Conservation (phyloP, 179 eudicot species). For the Nepenthes alata region DNA sequence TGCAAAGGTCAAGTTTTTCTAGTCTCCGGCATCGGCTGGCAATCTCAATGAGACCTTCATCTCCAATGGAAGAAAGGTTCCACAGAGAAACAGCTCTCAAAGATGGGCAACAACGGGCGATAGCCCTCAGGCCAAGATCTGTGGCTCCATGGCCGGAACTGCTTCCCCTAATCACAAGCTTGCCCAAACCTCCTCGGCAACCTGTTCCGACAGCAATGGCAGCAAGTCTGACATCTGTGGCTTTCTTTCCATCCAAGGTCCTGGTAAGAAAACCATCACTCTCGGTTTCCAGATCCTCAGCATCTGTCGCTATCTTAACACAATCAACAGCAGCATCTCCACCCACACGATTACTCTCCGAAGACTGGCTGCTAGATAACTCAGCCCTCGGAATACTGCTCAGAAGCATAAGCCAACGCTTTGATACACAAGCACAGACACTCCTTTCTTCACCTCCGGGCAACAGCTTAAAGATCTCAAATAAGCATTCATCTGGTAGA, state of each 20-base stretch:
- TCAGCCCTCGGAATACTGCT: slow-evolving; percentile 46
- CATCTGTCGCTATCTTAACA: not conserved
- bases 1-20: slow-evolving; percentile 64
- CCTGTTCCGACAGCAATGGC: slow-evolving; percentile 71
- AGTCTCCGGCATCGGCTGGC: slow-evolving; percentile 53
- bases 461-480: slow-evolving; percentile 65
- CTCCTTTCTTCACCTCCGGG: slow-evolving; percentile 57
- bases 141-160: slow-evolving; percentile 46
- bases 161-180: slow-evolving; percentile 58
- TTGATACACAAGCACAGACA: slow-evolving; percentile 53
- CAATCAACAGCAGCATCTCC: too few species aligned
- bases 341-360: not conserved
- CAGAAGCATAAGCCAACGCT: slow-evolving; percentile 69
- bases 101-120: slow-evolving; percentile 67
- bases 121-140: slow-evolving; percentile 49
- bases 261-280: slow-evolving; percentile 55
- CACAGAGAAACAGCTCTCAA: slow-evolving; percentile 57
- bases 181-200: slow-evolving; percentile 65
- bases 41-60: slow-evolving; percentile 69
- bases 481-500: slow-evolving; percentile 82
- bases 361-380: slow-evolving; percentile 13
- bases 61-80: slow-evolving; percentile 51
- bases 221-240: slow-evolving; percentile 82
- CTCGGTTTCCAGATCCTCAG: slow-evolving; percentile 17
- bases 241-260: slow-evolving; percentile 70